Base-by-base conservation (phyloP, 2,329 filamentous ascomycete genomes). In the Hypoxylon rubiginosum region DNA sequence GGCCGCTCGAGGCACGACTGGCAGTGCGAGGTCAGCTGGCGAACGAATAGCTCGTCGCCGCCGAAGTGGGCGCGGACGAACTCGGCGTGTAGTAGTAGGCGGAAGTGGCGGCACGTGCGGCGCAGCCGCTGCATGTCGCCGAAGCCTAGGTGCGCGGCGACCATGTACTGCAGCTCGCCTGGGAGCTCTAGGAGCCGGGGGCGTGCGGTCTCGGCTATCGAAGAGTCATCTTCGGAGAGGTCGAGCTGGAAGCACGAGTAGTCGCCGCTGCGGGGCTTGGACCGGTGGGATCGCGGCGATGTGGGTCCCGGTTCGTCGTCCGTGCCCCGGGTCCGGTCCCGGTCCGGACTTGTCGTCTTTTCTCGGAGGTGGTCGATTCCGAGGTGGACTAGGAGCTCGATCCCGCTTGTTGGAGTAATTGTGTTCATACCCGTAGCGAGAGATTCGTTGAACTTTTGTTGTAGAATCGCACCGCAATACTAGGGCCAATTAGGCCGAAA, bases 41-140 rank as follows among this genome's bases (percentile, higher is more conserved):
- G n/a, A n/a, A n/a, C n/a, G n/a, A n/a, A n/a, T n/a, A n/a, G n/a
- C n/a, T n/a, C n/a, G n/a, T n/a, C n/a, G n/a, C n/a, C n/a, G n/a
- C n/a, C n/a, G n/a, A n/a, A n/a, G 26, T 82, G 73, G 51, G 68
- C 68, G 41, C 76, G 76, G 10, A 83, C 73, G 41, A 78, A 74
- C 8, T 73, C 58, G 4, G 79, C 78, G 24, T 72, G 78, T 34
- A 83, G 75, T 15, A 77, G 72, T 19, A 67, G 54, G 54, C 77
- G 79, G 56, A 82, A 77, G 63, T 75, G 74, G 41, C 73, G 78
- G 69, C 79, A 82, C 9, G 81, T 82, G 26, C 78, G 75, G 10
- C 82, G 79, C 15, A 84, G 73, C 15, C 77, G 76, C 67, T 82
- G 77, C 17, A 84, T 76, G 67, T 83, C 79, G 41, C 79, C 81